Percentiles rank a stretch among this genome's conserved stretches.
phyloP scores from a whole-genome alignment of 331 rosid genomes.

The Phaseolus coccineus region DNA sequence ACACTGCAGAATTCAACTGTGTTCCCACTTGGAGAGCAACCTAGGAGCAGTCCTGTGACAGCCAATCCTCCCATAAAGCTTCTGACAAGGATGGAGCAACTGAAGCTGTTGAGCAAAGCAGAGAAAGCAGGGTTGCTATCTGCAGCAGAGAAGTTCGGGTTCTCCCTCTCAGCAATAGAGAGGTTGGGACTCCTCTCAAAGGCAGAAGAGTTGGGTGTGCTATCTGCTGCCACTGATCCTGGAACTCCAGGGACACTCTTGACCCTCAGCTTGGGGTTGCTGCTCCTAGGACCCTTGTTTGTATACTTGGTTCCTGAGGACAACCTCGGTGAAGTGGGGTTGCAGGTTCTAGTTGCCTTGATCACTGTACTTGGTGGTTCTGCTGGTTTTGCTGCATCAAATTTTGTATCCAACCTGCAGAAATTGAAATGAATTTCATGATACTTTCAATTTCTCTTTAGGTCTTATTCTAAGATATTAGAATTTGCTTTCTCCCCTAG shows the following conservation, averaged over 20 bases:
- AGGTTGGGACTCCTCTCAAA: slow-evolving; percentile 81
- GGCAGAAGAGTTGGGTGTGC: slow-evolving; percentile 88
- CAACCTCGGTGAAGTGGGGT: slow-evolving; percentile 57
- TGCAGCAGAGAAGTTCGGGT: slow-evolving; percentile 83
- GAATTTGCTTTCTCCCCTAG: background rate
- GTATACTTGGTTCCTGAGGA: slow-evolving; percentile 93
- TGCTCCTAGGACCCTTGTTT: slow-evolving; percentile 76
- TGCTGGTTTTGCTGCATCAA: slow-evolving; percentile 88
- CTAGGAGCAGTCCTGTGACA: slow-evolving; percentile 55
- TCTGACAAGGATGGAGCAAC: slow-evolving; percentile 85
- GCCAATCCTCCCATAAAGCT: slow-evolving; percentile 62
- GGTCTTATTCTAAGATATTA: background rate
- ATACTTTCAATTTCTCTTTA: background rate
- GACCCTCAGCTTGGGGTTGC: slow-evolving; percentile 65
- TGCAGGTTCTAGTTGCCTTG: slow-evolving; percentile 69
- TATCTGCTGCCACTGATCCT: slow-evolving; percentile 91
- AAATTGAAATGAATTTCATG: slow-evolving; percentile 52
- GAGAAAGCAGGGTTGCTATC: slow-evolving; percentile 95
- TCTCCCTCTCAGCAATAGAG: slow-evolving; percentile 86
- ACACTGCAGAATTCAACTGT: slow-evolving; percentile 71
- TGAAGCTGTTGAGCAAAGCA: slow-evolving; percentile 83
- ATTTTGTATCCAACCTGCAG: slow-evolving; percentile 87
- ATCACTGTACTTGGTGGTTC: slow-evolving; percentile 72
- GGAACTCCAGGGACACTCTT: slow-evolving; percentile 76
- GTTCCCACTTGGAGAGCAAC: slow-evolving; percentile 69